Evolutionary conservation across 2,329 filamentous ascomycete genomes (phyloP).

Genomic region (Saccharata proteae): DNA sequence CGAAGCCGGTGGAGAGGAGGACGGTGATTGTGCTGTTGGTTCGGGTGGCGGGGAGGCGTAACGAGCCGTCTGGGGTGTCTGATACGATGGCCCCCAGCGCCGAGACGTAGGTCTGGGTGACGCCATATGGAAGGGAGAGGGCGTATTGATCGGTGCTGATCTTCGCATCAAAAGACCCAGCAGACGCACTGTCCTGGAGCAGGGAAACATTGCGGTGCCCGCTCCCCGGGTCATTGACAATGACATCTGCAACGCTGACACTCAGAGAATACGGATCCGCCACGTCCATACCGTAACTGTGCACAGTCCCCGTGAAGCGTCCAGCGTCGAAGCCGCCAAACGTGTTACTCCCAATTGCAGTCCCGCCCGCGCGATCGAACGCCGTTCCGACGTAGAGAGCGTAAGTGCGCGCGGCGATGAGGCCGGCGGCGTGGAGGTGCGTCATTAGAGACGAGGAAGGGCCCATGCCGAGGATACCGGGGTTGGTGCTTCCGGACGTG

Average conservation of each 20-base stretch:
- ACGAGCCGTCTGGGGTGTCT: constrained; percentile 22
- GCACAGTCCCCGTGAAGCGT: constrained; percentile 25
- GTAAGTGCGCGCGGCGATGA: constrained; percentile 29
- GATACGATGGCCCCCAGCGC: constrained; percentile 18
- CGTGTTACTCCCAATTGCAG: constrained; percentile 29
- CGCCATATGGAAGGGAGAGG: constrained; percentile 27
- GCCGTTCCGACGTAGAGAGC: constrained; percentile 32
- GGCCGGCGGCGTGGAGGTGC: constrained; percentile 20
- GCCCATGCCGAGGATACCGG: constrained; percentile 29
- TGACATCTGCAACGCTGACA: constrained; percentile 28
- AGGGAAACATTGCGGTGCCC: constrained; percentile 22
- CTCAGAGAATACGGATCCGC: constrained; percentile 23
- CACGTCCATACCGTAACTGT: constrained; percentile 22
- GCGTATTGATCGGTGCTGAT: constrained; percentile 32
- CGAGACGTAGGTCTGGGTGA: constrained; percentile 29
- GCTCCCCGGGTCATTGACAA: constrained; percentile 18
- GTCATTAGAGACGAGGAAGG: constrained; percentile 27
- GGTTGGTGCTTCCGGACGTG: constrained; percentile 18
- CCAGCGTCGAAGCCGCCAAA: constrained; percentile 33
- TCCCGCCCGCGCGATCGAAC: constrained; percentile 28
- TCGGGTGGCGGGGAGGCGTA: constrained; percentile 18
- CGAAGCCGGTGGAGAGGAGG: constrained; percentile 27
- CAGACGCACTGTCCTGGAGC: constrained; percentile 17
- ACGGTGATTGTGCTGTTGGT: constrained; percentile 28
- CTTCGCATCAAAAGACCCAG: constrained; percentile 26